phyloP scores from a whole-genome alignment of 257 asterid genomes.

The Primulina tabacum region DNA sequence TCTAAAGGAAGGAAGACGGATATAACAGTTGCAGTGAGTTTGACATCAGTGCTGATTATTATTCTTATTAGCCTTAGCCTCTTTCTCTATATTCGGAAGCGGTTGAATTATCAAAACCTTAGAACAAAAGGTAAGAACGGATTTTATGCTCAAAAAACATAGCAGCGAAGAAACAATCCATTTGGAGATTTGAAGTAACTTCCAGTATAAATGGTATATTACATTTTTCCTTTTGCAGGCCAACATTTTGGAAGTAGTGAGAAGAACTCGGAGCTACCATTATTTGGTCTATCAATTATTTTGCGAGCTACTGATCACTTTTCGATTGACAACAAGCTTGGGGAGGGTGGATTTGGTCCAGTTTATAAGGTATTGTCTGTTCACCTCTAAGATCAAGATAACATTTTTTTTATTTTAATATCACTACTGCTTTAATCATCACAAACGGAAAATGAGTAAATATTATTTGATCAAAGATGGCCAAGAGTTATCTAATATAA shows the following conservation, averaged over 20 bases:
- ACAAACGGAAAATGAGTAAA: background rate
- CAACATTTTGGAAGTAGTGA: background rate
- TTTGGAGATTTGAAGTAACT: background rate
- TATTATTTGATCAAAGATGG: too few species aligned
- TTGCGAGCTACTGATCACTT: slow-evolving; percentile 4
- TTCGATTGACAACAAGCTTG: slow-evolving; percentile 11
- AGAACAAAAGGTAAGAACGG: background rate
- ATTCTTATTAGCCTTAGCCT: slow-evolving; percentile 11
- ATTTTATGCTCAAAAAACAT: background rate
- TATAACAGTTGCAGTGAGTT: background rate
- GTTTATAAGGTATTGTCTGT: slow-evolving; percentile 6
- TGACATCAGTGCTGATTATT: background rate
- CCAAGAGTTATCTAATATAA: too few species aligned
- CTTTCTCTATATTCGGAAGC: slow-evolving; percentile 3
- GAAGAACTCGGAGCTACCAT: slow-evolving; percentile 14
- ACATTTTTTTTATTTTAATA: too few species aligned
- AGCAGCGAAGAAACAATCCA: background rate
- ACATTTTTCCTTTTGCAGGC: background rate
- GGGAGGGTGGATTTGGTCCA: slow-evolving; percentile 21
- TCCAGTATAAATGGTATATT: background rate
- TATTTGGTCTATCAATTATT: background rate
- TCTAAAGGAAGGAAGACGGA: slow-evolving; percentile 1
- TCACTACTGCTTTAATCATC: background rate
- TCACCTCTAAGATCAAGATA: background rate
- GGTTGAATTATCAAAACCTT: background rate